A percentile compares a stretch with the other conserved stretches of the same genome.
These are phyloP conservation scores for Phanerochaete sordida DNA, from an alignment of 768 basidiomycete genomes.

Conservation along the genomic window DNA sequence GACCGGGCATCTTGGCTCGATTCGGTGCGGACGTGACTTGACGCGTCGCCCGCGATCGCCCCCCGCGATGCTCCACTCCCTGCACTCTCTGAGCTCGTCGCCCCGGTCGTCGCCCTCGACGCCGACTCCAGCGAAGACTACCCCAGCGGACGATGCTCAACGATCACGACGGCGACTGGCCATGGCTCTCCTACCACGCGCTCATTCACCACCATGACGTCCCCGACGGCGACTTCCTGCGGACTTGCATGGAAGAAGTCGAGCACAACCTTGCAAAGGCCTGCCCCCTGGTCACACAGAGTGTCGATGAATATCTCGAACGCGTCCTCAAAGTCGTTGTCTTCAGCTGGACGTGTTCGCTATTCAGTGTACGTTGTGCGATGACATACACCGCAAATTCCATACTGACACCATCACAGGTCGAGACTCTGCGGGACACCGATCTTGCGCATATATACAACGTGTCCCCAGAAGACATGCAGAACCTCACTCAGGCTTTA, in stretches of 20 bases:
- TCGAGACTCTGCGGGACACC: neutral
- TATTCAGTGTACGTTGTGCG: neutral
- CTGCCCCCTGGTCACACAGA: neutral
- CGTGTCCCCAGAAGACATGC: neutral
- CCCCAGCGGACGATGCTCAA: neutral
- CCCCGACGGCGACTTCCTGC: neutral
- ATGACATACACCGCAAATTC: too few relatives aligned
- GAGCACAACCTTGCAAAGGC: neutral
- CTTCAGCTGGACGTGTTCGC: neutral
- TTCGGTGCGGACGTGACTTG: neutral
- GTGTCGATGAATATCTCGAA: neutral
- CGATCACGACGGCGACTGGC: neutral
- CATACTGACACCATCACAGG: neutral
- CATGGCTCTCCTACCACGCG: neutral
- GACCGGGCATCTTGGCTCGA: neutral
- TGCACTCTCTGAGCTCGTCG: too few relatives aligned
- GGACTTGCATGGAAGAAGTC: neutral
- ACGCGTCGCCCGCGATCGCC: too few relatives aligned
- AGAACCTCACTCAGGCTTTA: neutral
- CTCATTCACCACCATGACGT: neutral
- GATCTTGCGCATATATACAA: neutral
- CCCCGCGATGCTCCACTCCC: too few relatives aligned
- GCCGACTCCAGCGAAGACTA: neutral
- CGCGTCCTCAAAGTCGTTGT: too few relatives aligned
- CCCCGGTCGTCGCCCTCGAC: too few relatives aligned